A percentile compares a stretch with the other conserved stretches of the same genome.
Conservation (phyloP, 495 filamentous ascomycete species). For the Penicillium argentinense region DNA sequence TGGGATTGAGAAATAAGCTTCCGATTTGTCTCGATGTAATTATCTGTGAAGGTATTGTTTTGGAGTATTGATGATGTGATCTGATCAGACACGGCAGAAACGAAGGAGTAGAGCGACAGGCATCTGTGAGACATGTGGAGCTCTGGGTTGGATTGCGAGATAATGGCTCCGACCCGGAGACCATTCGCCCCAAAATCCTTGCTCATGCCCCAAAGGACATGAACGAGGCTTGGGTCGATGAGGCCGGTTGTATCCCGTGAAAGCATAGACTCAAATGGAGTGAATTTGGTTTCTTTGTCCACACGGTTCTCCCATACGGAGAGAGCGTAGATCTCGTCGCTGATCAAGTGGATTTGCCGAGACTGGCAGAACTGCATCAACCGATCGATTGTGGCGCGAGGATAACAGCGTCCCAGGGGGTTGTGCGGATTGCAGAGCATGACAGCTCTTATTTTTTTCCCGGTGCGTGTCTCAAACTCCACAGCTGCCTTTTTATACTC, state of each 20-base stretch:
- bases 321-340: conserved; percentile 64
- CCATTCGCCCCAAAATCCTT: conserved; percentile 62
- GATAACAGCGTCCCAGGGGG: conserved; percentile 58
- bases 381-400: conserved; percentile 41
- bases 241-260: conserved; percentile 46
- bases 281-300: conserved; percentile 9
- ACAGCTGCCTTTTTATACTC: conserved; percentile 42
- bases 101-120: conserved; percentile 42
- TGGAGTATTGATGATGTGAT: conserved; percentile 47
- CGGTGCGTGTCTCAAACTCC: conserved; percentile 18
- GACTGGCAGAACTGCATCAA: conserved; percentile 53
- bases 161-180: conserved; percentile 53
- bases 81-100: conserved; percentile 44
- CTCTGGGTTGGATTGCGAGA: conserved; percentile 45
- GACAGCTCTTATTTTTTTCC: conserved; percentile 45
- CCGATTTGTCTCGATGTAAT: conserved; percentile 42
- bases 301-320: conserved; percentile 47
- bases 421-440: conserved; percentile 63
- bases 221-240: conserved; percentile 51
- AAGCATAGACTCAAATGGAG: conserved; percentile 51
- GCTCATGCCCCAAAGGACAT: conserved; percentile 60
- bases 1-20: conserved; percentile 38
- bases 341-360: conserved; percentile 57
- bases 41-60: conserved; percentile 42
- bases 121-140: conserved; percentile 39